Evolutionary conservation across 164 flowering plant genomes (phyloP).

Genomic region (Vitis labrusca): DNA sequence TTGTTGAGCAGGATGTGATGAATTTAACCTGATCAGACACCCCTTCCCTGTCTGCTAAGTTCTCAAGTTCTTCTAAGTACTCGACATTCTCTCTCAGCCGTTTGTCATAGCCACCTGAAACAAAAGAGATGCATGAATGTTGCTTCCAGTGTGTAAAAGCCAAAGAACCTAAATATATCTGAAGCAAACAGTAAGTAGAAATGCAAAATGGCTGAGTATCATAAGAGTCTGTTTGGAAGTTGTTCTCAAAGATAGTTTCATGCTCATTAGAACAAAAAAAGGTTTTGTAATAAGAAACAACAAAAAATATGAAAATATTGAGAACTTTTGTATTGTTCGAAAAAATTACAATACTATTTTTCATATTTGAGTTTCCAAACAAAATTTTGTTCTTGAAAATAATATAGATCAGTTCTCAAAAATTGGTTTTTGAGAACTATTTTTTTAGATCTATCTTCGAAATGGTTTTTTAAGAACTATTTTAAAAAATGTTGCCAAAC

Average conservation of each 20-base stretch:
- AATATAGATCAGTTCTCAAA: too few relatives aligned
- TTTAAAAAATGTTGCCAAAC: too few relatives aligned
- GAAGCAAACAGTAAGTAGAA: not conserved
- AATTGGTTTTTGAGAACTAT: too few relatives aligned
- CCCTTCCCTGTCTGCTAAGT: constrained; percentile 70
- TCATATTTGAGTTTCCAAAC: too few relatives aligned
- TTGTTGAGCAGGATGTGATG: constrained; percentile 87
- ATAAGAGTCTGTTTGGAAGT: not conserved
- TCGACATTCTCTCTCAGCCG: constrained; percentile 87
- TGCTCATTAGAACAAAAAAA: not conserved
- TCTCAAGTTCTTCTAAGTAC: constrained; percentile 81
- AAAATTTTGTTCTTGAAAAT: too few relatives aligned
- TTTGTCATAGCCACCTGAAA: constrained; percentile 87
- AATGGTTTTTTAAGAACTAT: too few relatives aligned
- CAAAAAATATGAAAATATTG: not conserved
- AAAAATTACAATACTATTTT: too few relatives aligned
- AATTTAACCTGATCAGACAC: constrained; percentile 61
- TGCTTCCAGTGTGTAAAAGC: not conserved
- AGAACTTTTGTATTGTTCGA: not conserved
- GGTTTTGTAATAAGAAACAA: too few relatives aligned
- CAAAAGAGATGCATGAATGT: not conserved
- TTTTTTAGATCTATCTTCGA: too few relatives aligned
- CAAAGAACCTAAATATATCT: not conserved
- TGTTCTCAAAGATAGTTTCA: not conserved
- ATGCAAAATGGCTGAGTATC: not conserved